Conservation (phyloP, 2,329 filamentous ascomycete species). For the Trichoderma koningiopsis region DNA sequence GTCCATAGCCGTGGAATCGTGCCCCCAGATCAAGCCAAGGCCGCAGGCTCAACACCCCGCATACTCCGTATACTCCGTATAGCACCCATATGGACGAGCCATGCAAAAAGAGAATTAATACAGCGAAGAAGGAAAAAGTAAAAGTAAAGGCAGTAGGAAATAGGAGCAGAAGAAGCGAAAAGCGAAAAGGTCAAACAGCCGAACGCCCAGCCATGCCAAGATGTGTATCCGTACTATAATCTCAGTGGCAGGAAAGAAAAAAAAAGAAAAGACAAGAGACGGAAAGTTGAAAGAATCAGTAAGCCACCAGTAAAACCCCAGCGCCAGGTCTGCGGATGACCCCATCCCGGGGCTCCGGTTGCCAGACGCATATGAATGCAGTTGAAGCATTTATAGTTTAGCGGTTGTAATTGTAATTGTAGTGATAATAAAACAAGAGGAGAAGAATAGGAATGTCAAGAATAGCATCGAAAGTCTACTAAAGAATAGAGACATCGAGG, state of each 20-base stretch:
- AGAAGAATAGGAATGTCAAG: not conserved
- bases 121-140: not conserved
- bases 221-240: not conserved
- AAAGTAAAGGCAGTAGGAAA: not conserved
- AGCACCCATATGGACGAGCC: not conserved
- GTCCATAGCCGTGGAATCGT: not conserved
- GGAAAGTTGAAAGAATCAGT: not conserved
- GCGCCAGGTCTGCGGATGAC: too few relatives aligned
- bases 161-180: not conserved
- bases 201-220: not conserved
- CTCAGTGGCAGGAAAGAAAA: not conserved
- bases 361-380: not conserved
- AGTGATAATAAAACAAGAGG: not conserved
- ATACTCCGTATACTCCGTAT: not conserved
- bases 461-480: not conserved
- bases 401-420: not conserved
- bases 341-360: not conserved
- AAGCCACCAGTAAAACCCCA: not conserved
- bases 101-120: not conserved
- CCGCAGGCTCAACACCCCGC: not conserved
- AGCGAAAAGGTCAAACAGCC: not conserved
- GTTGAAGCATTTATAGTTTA: not conserved
- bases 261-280: not conserved
- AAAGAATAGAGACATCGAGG: not conserved
- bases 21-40: not conserved